phyloP scores from a whole-genome alignment of 163 green algal species.

The Scenedesmus sp. region DNA sequence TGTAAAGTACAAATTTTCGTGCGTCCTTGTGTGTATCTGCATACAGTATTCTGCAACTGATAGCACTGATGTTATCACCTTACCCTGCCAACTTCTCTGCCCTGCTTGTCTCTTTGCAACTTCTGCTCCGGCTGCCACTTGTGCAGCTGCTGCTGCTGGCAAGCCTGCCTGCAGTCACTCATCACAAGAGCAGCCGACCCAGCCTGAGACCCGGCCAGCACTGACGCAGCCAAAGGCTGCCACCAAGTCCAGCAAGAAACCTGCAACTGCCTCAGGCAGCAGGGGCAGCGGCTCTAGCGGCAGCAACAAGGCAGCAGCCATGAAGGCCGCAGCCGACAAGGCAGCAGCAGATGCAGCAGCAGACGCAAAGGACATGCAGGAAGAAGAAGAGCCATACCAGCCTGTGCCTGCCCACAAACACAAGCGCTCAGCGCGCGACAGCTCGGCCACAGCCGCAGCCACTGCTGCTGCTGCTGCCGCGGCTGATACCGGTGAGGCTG shows the following conservation, averaged over 20 bases:
- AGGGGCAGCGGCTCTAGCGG: neutral
- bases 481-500: neutral
- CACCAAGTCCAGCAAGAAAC: neutral
- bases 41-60: too few species aligned
- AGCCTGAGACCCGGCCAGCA: neutral
- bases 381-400: neutral
- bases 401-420: neutral
- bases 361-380: neutral
- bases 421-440: neutral
- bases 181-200: neutral
- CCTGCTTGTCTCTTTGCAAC: neutral
- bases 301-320: neutral
- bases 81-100: too few species aligned
- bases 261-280: neutral
- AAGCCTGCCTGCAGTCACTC: neutral
- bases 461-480: neutral
- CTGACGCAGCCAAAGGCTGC: neutral
- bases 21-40: neutral
- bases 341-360: neutral
- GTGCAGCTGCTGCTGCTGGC: neutral
- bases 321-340: neutral
- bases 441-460: neutral
- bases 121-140: neutral
- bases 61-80: too few species aligned
- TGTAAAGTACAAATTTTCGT: neutral